Percentiles rank a stretch among this genome's conserved stretches.
These are phyloP conservation scores for Ramaria sp. DNA, from an alignment of 768 basidiomycete species.

Conservation along the genomic window DNA sequence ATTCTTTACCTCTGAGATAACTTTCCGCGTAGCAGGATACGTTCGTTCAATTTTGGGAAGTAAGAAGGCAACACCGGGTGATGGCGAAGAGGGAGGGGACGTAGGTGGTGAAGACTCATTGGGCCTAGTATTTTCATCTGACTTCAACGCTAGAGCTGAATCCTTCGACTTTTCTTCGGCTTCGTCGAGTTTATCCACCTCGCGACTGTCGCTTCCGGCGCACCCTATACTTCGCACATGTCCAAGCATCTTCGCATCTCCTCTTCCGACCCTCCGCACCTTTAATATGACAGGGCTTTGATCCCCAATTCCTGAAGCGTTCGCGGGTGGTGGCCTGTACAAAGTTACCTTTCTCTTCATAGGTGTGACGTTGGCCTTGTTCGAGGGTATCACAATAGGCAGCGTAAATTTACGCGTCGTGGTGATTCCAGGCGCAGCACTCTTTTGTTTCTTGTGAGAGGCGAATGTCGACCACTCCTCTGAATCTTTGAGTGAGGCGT, in stretches of 20 bases:
- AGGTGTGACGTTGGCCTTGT: background rate
- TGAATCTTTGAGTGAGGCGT: background rate
- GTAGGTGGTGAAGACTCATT: background rate
- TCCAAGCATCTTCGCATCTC: background rate
- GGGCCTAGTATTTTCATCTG: background rate
- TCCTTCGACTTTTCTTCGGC: background rate
- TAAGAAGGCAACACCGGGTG: background rate
- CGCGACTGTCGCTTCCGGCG: background rate
- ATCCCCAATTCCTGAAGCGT: background rate
- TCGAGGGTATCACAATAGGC: background rate
- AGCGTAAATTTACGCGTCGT: conserved; percentile 3
- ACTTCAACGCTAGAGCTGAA: background rate
- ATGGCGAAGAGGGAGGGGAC: background rate
- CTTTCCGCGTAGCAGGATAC: conserved; percentile 1
- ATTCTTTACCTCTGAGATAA: conserved; percentile 2
- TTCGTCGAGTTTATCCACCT: background rate
- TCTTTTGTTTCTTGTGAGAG: conserved; percentile 9
- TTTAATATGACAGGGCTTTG: background rate
- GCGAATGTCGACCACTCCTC: conserved; percentile 16
- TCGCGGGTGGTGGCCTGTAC: conserved; percentile 1
- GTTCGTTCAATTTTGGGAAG: background rate
- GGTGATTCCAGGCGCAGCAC: background rate
- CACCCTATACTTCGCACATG: background rate
- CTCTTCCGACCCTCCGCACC: background rate
- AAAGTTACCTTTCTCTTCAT: background rate